Base-by-base conservation (phyloP, 73 alveolate genomes). In the Effrenium voratum region DNA sequence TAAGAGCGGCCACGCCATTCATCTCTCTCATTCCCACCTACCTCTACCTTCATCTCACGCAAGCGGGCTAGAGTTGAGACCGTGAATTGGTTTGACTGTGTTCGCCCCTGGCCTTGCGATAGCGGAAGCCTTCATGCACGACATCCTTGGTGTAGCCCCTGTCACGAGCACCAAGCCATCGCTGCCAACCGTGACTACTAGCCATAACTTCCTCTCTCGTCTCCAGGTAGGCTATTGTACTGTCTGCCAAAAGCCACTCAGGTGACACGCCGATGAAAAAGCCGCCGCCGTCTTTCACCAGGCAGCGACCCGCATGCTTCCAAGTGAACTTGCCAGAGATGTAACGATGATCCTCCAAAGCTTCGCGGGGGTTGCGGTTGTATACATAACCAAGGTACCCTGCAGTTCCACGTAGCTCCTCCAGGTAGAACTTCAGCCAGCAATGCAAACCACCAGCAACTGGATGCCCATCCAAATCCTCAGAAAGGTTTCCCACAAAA, bases 381-480 rank as follows among this genome's bases (percentile, higher is more conserved):
- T 90, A 90, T 55, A 90, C 16, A n/a, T 90, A 90, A n/a, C 97
- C 97, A 12, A 90, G 52, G 43, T 90, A 90, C 84, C 60, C 63
- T 0, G 95, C 95, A 43, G 95, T 87, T 5, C 95, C 95, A 0
- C 95, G 83, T 49, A 87, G 50, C 95, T 87, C 95, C 68, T 87
- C 95, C 84, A 87, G 68, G 75, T 87, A 87, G 44, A 87, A 87
- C 84, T 87, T 87, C 72, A 87, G 95, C 95, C 95, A 87, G 95
- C 95, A 87, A 49, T 87, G 95, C 70, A 87, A 46, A 36, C 95
- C 95, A 15, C 95, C 95, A 26, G 95, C 95, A 66, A 87, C 95
- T 1, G 95, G 95, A 44, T 87, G 95, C 36, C 95, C 95, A 87
- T 87, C 95, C 2, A 84, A 60, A 28, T 86, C 94, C n/a, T 86